Base-by-base conservation (phyloP, 768 basidiomycete species). In the Mrakia hoshinonis region DNA sequence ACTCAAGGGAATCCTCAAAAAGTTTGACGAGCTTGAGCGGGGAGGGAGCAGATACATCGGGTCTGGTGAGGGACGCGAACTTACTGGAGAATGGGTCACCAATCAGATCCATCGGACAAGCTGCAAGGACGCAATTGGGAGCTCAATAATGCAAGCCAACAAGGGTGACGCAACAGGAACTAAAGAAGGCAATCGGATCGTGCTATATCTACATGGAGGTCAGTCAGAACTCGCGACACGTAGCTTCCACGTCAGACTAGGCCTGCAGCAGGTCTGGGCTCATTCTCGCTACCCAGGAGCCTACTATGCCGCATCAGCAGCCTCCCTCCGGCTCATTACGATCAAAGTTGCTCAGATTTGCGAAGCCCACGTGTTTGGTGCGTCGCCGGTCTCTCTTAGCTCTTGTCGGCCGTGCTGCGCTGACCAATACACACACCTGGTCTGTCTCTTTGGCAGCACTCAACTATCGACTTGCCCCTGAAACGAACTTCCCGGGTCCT, bases 51-150 rank as follows among this genome's bases (percentile, higher is more conserved):
- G 34, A 11, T 67, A 62, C 18, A 47, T 22, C 4, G 61, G 61
- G 20, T 24, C 6, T 4, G 67, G 67, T 13, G 43, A 46, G 24
- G 66, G 66, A 1, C 85, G 95, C 4, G 90, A 94, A 76, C 83
- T 99, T 36, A 87, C 87, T 1, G 95, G 92, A 0, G 95, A 99
- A 82, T 99, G 95, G 95, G 87, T 98, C 29, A 89, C 96, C n/a
- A 91, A 91, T 43, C 89, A 89, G 79, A 86, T 86, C 74, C 85
- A 94, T 0, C 98, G 95, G 95, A 87, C 87, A 74, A 82, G 86
- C 34, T 82, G 96, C 74, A 92, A 96, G 76, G 81, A 84, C 20
- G 91, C n/a, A n/a, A n/a, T n/a, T n/a, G n/a, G n/a, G n/a, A n/a
- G n/a, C n/a, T n/a, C n/a, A n/a, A n/a, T n/a, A 94, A 76, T 90